These are phyloP conservation scores for Danielia oregonensis DNA, from an alignment of 805 yeast genomes.

Conservation along the genomic window DNA sequence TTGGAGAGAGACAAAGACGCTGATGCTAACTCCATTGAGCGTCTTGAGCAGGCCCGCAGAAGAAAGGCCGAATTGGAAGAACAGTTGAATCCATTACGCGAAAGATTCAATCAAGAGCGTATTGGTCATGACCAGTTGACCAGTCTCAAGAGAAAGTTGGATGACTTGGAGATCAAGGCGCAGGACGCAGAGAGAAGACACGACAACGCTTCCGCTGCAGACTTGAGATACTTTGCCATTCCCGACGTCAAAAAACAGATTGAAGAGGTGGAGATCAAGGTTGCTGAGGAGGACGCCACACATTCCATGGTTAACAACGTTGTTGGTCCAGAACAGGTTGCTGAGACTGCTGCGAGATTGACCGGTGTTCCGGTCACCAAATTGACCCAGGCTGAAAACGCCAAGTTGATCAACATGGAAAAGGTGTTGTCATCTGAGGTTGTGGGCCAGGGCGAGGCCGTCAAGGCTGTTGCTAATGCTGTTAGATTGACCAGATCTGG, in stretches of 20 bases:
- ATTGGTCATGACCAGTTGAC: slow-evolving; percentile 90
- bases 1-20: slow-evolving; percentile 93
- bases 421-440: slow-evolving; percentile 74
- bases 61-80: slow-evolving; percentile 82
- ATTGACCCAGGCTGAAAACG: slow-evolving; percentile 91
- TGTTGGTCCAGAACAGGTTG: slow-evolving; percentile 83
- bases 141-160: slow-evolving; percentile 82
- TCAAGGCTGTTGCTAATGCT: slow-evolving; percentile 93
- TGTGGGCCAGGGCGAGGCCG: slow-evolving; percentile 95
- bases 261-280: slow-evolving; percentile 66
- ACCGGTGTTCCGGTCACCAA: slow-evolving; percentile 97
- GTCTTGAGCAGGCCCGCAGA: slow-evolving; percentile 74
- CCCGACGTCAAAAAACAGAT: slow-evolving; percentile 85
- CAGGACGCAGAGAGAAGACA: slow-evolving; percentile 95
- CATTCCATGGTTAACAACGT: slow-evolving; percentile 79
- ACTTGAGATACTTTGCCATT: slow-evolving; percentile 93
- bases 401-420: slow-evolving; percentile 94
- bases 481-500: slow-evolving; percentile 93
- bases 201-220: slow-evolving; percentile 93
- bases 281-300: slow-evolving; percentile 70
- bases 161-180: slow-evolving; percentile 90
- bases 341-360: slow-evolving; percentile 95
- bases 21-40: slow-evolving; percentile 76
- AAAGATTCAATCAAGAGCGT: slow-evolving; percentile 80
- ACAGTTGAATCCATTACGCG: slow-evolving; percentile 78